phyloP scores from a whole-genome alignment of 495 filamentous ascomycete species.

The Aspergillus mulundensis region DNA sequence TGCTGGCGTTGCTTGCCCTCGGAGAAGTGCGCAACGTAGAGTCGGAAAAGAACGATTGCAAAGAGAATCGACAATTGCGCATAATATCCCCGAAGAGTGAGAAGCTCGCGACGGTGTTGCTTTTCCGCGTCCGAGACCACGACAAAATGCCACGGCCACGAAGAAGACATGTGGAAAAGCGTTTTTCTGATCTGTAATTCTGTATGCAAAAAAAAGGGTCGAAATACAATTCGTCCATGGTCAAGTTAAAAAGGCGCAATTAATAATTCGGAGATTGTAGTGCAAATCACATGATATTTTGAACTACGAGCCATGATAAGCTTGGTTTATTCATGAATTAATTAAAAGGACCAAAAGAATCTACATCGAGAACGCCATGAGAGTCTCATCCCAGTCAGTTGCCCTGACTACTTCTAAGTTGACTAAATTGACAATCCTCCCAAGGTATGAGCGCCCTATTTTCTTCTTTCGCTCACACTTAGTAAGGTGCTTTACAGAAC shows the following conservation, averaged over 20 bases:
- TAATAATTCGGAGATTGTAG: background rate
- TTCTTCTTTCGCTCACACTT: constrained; percentile 18
- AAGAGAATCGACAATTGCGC: constrained; percentile 59
- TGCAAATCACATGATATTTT: constrained; percentile 2
- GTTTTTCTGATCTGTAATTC: background rate
- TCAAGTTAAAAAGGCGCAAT: constrained; percentile 1
- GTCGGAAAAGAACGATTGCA: constrained; percentile 39
- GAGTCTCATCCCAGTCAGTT: constrained; percentile 38
- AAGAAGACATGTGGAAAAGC: constrained; percentile 22
- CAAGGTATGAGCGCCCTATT: constrained; percentile 19
- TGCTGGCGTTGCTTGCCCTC: background rate
- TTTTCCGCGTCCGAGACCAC: constrained; percentile 51
- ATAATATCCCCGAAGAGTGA: constrained; percentile 56
- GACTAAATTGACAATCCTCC: constrained; percentile 28
- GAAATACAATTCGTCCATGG: background rate
- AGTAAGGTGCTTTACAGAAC: constrained; percentile 9
- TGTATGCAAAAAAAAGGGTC: background rate
- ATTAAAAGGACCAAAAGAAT: constrained; percentile 32
- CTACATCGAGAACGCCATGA: constrained; percentile 44
- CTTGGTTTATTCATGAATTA: constrained; percentile 17
- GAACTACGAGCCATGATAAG: background rate
- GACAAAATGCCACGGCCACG: constrained; percentile 62
- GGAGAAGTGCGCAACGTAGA: constrained; percentile 20
- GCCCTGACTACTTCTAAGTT: constrained; percentile 39
- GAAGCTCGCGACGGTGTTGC: constrained; percentile 49